phyloP scores from a whole-genome alignment of 768 basidiomycete species.

The Agaricus sinodeliciosus region DNA sequence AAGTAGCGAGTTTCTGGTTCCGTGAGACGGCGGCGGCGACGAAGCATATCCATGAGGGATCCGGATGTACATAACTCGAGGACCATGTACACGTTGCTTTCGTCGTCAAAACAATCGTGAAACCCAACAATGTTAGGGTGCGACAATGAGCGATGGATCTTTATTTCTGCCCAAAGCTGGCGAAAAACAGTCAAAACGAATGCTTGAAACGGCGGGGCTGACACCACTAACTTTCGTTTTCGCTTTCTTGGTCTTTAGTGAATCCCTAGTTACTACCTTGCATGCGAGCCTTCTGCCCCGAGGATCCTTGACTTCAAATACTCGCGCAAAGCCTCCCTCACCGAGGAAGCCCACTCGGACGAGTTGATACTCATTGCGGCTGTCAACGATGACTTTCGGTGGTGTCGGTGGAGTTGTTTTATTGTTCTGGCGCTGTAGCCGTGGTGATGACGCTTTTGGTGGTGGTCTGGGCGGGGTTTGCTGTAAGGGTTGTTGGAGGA shows the following conservation, averaged over 20 bases:
- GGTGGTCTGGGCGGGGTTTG: constrained; percentile 28
- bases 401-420: constrained; percentile 80
- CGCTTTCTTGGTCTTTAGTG: constrained; percentile 91
- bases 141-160: constrained; percentile 85
- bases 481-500: constrained; percentile 12
- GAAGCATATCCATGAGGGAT: constrained; percentile 86
- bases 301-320: constrained; percentile 86
- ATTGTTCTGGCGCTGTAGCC: constrained; percentile 74
- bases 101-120: constrained; percentile 92
- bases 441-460: constrained; percentile 47
- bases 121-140: constrained; percentile 94
- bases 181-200: neutral
- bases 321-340: constrained; percentile 96
- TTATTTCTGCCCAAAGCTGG: constrained; percentile 97
- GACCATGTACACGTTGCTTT: constrained; percentile 94
- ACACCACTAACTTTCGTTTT: constrained; percentile 76
- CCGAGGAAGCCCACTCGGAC: constrained; percentile 79
- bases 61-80: constrained; percentile 90
- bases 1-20: constrained; percentile 93
- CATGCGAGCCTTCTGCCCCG: constrained; percentile 67
- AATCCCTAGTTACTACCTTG: constrained; percentile 92
- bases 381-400: constrained; percentile 68
- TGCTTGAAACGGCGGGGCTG: neutral
- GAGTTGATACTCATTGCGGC: constrained; percentile 48
- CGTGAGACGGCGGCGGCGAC: constrained; percentile 77